These are phyloP conservation scores for Ceratobasidium sp. DNA, from an alignment of 1,284 basidiomycete genomes.

Conservation along the genomic window DNA sequence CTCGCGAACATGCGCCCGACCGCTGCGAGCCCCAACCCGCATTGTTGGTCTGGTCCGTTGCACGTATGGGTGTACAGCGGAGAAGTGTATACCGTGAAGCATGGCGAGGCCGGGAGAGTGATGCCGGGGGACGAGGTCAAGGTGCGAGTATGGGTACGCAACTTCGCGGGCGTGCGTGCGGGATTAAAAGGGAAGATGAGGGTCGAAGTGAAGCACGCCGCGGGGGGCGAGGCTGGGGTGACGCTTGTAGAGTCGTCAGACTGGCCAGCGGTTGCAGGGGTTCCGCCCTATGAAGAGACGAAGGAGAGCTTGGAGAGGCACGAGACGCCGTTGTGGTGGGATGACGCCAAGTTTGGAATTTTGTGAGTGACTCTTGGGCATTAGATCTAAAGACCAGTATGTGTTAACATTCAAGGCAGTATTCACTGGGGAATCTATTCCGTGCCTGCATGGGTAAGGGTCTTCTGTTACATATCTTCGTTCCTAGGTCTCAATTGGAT, in stretches of 20 bases:
- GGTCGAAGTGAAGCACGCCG: conserved; percentile 12
- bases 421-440: conserved; percentile 73
- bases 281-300: conserved; percentile 54
- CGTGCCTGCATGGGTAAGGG: conserved; percentile 55
- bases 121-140: conserved; percentile 63
- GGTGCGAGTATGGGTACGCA: conserved; percentile 36
- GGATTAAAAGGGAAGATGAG: neutral
- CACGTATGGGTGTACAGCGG: conserved; percentile 52
- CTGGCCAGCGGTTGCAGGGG: conserved; percentile 54
- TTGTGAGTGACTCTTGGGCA: conserved; percentile 66
- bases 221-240: neutral
- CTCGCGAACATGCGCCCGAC: conserved; percentile 64
- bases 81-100: conserved; percentile 56
- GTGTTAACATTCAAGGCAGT: conserved; percentile 54
- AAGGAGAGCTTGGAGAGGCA: conserved; percentile 60
- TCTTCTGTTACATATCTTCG: neutral
- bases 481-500: conserved; percentile 49
- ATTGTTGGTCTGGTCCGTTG: conserved; percentile 40
- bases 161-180: conserved; percentile 23
- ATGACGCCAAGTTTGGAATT: conserved; percentile 68
- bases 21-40: conserved; percentile 55
- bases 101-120: conserved; percentile 61
- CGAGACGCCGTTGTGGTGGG: conserved; percentile 67
- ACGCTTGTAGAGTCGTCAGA: conserved; percentile 46
- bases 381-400: too few species aligned